Percentiles rank a stretch among this genome's conserved stretches.
Conservation (phyloP, 345 rosid genomes). For the Melaleuca quinquenervia region DNA sequence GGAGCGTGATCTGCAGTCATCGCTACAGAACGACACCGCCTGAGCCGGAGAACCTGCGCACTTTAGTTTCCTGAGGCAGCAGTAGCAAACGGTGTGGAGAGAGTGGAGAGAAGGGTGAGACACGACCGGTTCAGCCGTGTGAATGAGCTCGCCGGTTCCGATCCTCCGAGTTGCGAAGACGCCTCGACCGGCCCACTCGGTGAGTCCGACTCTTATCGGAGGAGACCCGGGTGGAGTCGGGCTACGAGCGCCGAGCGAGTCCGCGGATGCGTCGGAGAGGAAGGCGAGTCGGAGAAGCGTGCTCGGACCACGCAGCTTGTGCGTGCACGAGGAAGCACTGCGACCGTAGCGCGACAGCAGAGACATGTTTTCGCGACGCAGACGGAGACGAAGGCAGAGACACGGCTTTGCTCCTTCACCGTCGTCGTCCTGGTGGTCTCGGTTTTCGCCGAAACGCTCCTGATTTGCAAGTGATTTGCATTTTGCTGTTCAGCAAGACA, state of each 20-base stretch:
- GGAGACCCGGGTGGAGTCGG: slow-evolving; percentile 27
- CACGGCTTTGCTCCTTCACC: too few species aligned
- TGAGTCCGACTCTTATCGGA: slow-evolving; percentile 57
- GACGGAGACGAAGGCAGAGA: too few species aligned
- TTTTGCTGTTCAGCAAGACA: too few species aligned
- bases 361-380: too few species aligned
- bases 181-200: slow-evolving; percentile 75
- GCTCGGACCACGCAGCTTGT: too few species aligned
- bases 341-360: too few species aligned
- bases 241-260: too few species aligned
- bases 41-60: slow-evolving; percentile 13
- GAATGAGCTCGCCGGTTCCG: slow-evolving; percentile 65
- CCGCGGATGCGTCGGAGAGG: neutral
- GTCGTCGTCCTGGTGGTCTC: too few species aligned
- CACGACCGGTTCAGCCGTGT: slow-evolving; percentile 60
- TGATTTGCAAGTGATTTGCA: too few species aligned
- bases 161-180: slow-evolving; percentile 73
- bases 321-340: too few species aligned
- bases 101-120: slow-evolving; percentile 45
- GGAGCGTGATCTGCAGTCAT: slow-evolving; percentile 35
- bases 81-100: slow-evolving; percentile 40
- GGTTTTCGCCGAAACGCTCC: too few species aligned
- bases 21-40: slow-evolving; percentile 41
- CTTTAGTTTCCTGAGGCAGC: slow-evolving; percentile 46
- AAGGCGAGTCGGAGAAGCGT: neutral